Base-by-base conservation (phyloP, 768 basidiomycete genomes). In the Mycena epipterygia region DNA sequence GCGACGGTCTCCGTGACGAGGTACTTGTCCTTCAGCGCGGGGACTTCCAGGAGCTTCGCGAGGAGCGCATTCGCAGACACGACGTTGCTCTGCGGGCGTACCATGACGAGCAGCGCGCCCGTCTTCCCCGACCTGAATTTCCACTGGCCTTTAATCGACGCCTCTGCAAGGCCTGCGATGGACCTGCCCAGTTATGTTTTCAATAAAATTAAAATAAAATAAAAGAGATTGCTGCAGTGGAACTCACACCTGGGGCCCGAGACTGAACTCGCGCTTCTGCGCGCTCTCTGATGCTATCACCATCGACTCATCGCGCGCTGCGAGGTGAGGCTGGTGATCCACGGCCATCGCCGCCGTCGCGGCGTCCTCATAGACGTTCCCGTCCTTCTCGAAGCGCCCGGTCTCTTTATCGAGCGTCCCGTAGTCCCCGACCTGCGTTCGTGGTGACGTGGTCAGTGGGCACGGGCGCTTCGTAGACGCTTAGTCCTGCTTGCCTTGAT, bases 21-120 rank as follows among this genome's bases (percentile, higher is more conserved):
- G 57, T 58, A 76, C 63, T 76, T 83, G 76, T 76, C 73, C 7
- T 57, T 69, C n/a, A 83, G 76, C 6, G 19, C 58, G 0, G 72
- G 76, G 0, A 80, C 66, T 6, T 63, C 57, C 32, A 77, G 74
- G 39, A 84, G 73, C 0, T 52, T 51, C 0, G 75, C 70, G 42
- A 83, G 75, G 48, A 80, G 41, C 52, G 73, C 74, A 12, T 73
- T 51, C 1, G 2, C 49, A 0, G 70, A 67, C 42, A 80, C 33
- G 27, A 73, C 72, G 3, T 64, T 65, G 35, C 64, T 76, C 14
- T 76, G 78, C 8, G 82, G 81, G 17, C 35, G 64, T 48, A 71
- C 70, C 81, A 83, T 83, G 71, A 82, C 70, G 11, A 83, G 68
- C 33, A 84, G 64, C n/a, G 82, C 82, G 4, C 78, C 81, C 2